Conservation (phyloP, 1,139 yeast species). For the Wickerhamomyces sp. region DNA sequence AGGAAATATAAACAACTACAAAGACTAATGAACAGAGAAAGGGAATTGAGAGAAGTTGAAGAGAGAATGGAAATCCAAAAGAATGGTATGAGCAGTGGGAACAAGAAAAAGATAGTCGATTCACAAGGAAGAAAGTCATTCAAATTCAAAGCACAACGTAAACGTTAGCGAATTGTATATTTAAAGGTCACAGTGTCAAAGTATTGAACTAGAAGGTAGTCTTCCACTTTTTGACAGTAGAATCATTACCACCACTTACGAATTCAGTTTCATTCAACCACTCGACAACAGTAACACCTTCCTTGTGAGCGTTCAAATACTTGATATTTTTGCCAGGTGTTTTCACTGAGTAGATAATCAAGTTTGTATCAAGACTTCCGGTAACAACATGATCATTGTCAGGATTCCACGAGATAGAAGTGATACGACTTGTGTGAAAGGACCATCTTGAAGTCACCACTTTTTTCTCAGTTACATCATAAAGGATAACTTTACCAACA, state of each 20-base stretch:
- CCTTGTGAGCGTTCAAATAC: conserved; percentile 77
- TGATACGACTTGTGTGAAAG: conserved; percentile 81
- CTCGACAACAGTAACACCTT: conserved; percentile 69
- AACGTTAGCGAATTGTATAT: conserved; percentile 39
- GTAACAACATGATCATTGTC: conserved; percentile 71
- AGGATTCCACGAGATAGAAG: conserved; percentile 69
- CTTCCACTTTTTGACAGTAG: conserved; percentile 72
- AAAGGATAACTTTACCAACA: conserved; percentile 76
- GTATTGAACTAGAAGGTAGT: conserved; percentile 24
- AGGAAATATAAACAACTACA: conserved; percentile 52
- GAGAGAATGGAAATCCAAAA: conserved; percentile 69
- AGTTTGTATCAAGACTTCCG: conserved; percentile 79
- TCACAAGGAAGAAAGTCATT: conserved; percentile 63
- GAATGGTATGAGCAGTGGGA: conserved; percentile 88
- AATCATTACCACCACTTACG: conserved; percentile 77
- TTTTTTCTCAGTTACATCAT: conserved; percentile 47
- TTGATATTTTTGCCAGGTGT: conserved; percentile 76
- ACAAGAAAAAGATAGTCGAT: conserved; percentile 67
- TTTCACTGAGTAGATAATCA: conserved; percentile 73
- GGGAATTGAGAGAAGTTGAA: conserved; percentile 63
- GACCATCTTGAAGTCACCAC: conserved; percentile 91
- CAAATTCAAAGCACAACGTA: conserved; percentile 86
- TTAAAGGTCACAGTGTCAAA: neutral
- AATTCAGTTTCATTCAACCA: conserved; percentile 55
- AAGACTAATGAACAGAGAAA: conserved; percentile 60